Conservation (phyloP, 78 protist species). For the Andalucia godoyi region DNA sequence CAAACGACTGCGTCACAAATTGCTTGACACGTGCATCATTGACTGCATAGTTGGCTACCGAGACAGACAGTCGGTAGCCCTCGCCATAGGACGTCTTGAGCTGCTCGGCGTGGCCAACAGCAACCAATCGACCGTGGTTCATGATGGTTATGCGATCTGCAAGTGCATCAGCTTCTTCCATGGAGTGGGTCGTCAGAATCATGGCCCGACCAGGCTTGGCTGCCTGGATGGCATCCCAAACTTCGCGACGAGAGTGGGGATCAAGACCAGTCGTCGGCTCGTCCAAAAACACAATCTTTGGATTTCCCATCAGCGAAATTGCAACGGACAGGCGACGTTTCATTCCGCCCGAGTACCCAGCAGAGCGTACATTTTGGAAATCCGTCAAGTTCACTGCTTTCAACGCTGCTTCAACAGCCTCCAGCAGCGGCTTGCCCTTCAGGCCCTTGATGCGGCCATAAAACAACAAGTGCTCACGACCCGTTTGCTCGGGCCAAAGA, state of each 20-base stretch:
- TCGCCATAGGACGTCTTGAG: no score
- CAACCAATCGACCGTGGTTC: no score
- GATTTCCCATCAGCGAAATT: slow-evolving; percentile 43
- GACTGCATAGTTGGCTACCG: no score
- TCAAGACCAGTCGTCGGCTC: slow-evolving; percentile 36
- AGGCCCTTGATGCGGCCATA: slow-evolving; percentile 24
- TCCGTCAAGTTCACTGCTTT: slow-evolving; percentile 4
- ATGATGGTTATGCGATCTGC: slow-evolving; percentile 35
- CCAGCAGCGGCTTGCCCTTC: neutral
- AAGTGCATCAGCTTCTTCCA: slow-evolving; percentile 58
- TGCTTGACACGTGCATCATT: no score
- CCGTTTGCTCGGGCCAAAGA: slow-evolving; percentile 30
- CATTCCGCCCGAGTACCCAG: slow-evolving; percentile 71
- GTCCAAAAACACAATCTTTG: slow-evolving; percentile 14
- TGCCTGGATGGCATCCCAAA: slow-evolving; percentile 35
- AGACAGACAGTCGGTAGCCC: no score
- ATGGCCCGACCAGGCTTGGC: slow-evolving; percentile 36
- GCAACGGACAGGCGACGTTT: slow-evolving; percentile 63
- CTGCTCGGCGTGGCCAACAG: no score
- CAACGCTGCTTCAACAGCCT: neutral
- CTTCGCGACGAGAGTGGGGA: neutral
- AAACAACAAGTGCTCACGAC: slow-evolving; percentile 39
- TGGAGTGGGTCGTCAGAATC: slow-evolving; percentile 67
- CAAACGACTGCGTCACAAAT: no score
- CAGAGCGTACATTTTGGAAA: neutral